Percentiles rank a stretch among this genome's conserved stretches.
Evolutionary conservation across 306 rosid species (phyloP).

Genomic region (Amphicarpaea edgeworthii): DNA sequence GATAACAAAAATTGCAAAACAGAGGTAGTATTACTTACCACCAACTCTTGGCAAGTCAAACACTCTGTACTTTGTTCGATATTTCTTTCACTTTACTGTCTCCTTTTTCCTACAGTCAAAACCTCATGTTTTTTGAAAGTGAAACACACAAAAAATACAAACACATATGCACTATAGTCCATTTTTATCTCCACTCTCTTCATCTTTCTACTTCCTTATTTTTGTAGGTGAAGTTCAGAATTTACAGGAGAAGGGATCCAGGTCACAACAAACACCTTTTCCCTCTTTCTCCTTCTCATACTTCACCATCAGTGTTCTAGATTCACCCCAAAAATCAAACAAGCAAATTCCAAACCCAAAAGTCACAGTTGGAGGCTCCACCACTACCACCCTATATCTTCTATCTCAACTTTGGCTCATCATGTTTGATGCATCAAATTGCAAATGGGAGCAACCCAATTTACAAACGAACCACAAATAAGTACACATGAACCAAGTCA

Average conservation of each 20-base stretch:
- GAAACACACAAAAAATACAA: neutral
- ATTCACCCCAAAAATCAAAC: neutral
- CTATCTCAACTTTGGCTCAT: neutral
- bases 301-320: neutral
- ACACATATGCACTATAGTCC: neutral
- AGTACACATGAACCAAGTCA: neutral
- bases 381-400: neutral
- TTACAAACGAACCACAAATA: neutral
- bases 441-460: neutral
- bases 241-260: neutral
- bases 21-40: slow-evolving; percentile 45
- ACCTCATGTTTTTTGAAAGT: neutral
- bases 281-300: neutral
- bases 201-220: neutral
- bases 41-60: slow-evolving; percentile 54
- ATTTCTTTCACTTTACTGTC: slow-evolving; percentile 69
- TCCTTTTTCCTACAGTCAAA: slow-evolving; percentile 72
- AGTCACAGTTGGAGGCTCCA: neutral
- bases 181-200: neutral
- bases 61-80: slow-evolving; percentile 85
- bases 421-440: neutral
- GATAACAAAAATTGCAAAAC: slow-evolving; percentile 30
- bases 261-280: neutral
- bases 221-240: neutral
- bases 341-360: neutral